Base-by-base conservation (phyloP, 2,329 filamentous ascomycete species). In the Hymenoscyphus infarciens region DNA sequence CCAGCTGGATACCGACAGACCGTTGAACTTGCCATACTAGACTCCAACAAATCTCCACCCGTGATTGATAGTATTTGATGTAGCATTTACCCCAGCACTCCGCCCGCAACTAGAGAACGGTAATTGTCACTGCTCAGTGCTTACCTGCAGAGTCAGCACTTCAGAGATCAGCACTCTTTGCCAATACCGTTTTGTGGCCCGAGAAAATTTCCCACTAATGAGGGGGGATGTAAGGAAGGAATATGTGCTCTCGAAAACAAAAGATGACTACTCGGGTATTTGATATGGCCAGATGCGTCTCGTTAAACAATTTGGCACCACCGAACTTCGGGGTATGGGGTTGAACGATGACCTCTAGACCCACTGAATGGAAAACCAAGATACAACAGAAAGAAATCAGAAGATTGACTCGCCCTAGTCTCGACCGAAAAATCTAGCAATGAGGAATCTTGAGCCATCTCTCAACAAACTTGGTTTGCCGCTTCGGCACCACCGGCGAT, bases 131-230 rank as follows among this genome's bases (percentile, higher is more conserved):
- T 22, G 11, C 19, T 52, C 39, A 42, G 16, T 22, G 45, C 45
- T 52, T 52, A 52, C 45, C 22, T 52, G 45, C 45, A 25, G 45
- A 52, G 22, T 52, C 22, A 52, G 45, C 42, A 52, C 45, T 22
- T 22, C 45, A 52, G 3, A 19, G 45, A 52, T 22, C 39, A 19
- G 19, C 19, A 10, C 2, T 25, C 5, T 49, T 49, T 22, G 6
- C 45, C 6, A 25, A n/a, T 42, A 16, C 16, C 15, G 3, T n/a
- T 22, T 52, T 13, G 45, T 11, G 19, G 45, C 45, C 35, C 35
- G 13, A 19, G 13, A 49, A 52, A 25, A 52, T 52, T 52, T 49
- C 22, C 45, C 8, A 15, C 19, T 38, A 38, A 38, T 38, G 35
- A 38, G 35, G 35, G 45, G 45, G 11, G 25, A 52, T 22, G 4